Base-by-base conservation (phyloP, 2,329 filamentous ascomycete genomes). In the Zymoseptoria ardabiliae region DNA sequence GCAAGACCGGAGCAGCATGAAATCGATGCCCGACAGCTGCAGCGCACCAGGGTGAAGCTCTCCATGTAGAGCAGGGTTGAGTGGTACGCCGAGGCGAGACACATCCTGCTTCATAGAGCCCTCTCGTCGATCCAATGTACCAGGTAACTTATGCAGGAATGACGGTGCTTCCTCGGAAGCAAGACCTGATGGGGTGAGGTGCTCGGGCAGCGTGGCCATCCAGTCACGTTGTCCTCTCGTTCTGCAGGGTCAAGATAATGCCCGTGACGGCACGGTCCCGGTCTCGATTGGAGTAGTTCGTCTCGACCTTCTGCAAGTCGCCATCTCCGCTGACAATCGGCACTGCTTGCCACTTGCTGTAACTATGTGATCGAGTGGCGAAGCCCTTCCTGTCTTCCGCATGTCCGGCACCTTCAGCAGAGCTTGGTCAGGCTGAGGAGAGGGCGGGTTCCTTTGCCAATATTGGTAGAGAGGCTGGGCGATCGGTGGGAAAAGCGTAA, bases 151-250 rank as follows among this genome's bases (percentile, higher is more conserved):
- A 45, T 45, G 35, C 35, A 45, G 13, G 35, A 45, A 45, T 45
- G 35, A 45, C 35, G 35, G 62, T 64, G 62, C 51, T 49, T 28
- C 21, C 20, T 21, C 30, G 21, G 22, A n/a, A 30, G 23, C 55
- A 23, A 28, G 55, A n/a, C 20, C 55, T 49, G n/a, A 28, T 22
- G 48, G 51, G 35, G 35, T 56, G 55, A 57, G 50, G 41, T 48
- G 48, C 48, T 52, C 25, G 55, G 49, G 35, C 35, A 45, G 57
- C 65, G 72, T 73, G 68, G 65, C 69, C 67, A 65, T 64, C 76
- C 76, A 79, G 77, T 79, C 75, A 78, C 74, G 75, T 78, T 78
- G 78, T 78, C 77, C 70, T 63, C 66, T 62, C 62, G 65, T 68
- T 65, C 73, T 78, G 76, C 75, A 76, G 68, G 69, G 64, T 66